Conservation (phyloP, 306 rosid species). For the Sophora flavescens region DNA sequence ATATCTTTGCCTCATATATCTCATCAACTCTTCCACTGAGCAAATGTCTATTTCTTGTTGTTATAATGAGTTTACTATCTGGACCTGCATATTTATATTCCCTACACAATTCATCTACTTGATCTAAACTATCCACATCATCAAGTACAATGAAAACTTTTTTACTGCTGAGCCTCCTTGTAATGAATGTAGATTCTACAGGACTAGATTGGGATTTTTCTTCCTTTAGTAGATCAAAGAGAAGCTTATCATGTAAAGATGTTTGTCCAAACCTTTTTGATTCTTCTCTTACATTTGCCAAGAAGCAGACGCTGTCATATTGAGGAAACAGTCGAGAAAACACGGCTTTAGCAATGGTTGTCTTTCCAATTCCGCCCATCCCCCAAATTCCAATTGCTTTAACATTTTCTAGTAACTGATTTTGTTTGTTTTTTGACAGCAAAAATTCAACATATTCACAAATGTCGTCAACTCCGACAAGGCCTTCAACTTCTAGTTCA, state of each 20-base stretch:
- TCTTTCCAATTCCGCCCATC: conserved; percentile 27
- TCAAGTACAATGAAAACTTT: conserved; percentile 33
- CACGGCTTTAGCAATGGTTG: conserved; percentile 19
- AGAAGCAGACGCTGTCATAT: not conserved
- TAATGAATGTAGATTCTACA: not conserved
- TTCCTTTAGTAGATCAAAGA: not conserved
- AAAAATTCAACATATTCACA: not conserved
- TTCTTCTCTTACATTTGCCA: conserved; percentile 19
- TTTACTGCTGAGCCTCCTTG: not conserved
- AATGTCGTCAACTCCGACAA: conserved; percentile 6
- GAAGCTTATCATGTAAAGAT: not conserved
- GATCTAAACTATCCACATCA: not conserved
- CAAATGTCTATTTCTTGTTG: conserved; percentile 20
- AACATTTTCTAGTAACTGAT: not conserved
- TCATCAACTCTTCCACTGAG: not conserved
- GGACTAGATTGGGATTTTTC: not conserved
- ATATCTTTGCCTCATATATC: not conserved
- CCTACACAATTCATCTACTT: not conserved
- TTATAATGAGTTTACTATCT: conserved; percentile 14
- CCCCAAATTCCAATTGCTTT: conserved; percentile 37
- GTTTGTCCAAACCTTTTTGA: not conserved
- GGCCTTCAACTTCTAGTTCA: not conserved
- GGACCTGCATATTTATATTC: not conserved
- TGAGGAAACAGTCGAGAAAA: not conserved
- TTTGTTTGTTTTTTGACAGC: not conserved